These are phyloP conservation scores for Myrica gale DNA, from an alignment of 306 rosid genomes.

Conservation along the genomic window DNA sequence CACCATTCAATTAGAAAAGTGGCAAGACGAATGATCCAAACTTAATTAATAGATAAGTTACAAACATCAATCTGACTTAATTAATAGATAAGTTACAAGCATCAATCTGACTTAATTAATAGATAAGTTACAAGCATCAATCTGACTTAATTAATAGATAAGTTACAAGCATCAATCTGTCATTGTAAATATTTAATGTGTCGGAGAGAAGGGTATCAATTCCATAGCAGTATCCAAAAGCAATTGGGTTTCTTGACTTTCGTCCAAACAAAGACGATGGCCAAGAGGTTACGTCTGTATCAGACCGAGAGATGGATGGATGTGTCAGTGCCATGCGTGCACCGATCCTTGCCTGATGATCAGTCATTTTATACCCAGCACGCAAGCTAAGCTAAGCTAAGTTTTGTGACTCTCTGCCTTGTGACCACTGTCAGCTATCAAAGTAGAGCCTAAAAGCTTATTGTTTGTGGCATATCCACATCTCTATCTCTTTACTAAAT, in stretches of 20 bases:
- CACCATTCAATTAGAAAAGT: background rate
- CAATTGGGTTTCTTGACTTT: conserved; percentile 15
- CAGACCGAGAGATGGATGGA: conserved; percentile 40
- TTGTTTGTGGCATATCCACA: conserved; percentile 7
- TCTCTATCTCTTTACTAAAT: background rate
- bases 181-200: conserved; percentile 5
- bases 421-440: conserved; percentile 31
- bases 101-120: background rate
- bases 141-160: background rate
- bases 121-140: background rate
- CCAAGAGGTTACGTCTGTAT: conserved; percentile 45
- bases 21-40: background rate
- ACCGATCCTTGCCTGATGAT: conserved; percentile 30
- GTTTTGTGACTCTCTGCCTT: conserved; percentile 25
- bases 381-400: conserved; percentile 27
- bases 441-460: conserved; percentile 15
- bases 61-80: background rate
- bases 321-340: conserved; percentile 39
- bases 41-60: background rate
- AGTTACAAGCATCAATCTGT: background rate
- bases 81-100: background rate
- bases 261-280: conserved; percentile 20
- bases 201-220: background rate
- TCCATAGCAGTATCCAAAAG: background rate
- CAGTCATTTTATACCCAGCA: conserved; percentile 21